A percentile compares a stretch with the other conserved stretches of the same genome.
phyloP scores from a whole-genome alignment of 495 filamentous ascomycete species.

The Sporormia fimetaria region DNA sequence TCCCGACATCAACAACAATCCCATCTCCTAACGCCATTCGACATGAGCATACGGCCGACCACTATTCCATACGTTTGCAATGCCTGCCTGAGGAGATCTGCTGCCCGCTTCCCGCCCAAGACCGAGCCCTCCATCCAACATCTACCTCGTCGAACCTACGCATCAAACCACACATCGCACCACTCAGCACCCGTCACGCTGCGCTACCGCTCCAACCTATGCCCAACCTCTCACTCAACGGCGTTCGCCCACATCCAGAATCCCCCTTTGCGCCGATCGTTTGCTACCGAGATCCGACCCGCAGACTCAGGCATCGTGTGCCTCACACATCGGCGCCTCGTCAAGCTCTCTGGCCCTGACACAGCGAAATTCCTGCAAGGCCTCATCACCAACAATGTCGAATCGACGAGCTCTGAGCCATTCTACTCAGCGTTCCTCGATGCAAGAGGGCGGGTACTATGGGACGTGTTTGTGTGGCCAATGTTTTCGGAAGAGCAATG shows the following conservation, averaged over 20 bases:
- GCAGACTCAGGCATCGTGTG: slow-evolving; percentile 40
- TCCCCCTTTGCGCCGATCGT: slow-evolving; percentile 1
- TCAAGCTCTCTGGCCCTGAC: slow-evolving; percentile 67
- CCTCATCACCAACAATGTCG: slow-evolving; percentile 66
- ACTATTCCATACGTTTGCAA: slow-evolving; percentile 4
- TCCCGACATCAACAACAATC: no score
- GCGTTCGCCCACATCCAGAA: no score
- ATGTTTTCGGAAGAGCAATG: slow-evolving; percentile 31
- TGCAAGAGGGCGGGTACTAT: slow-evolving; percentile 67
- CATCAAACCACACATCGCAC: no score
- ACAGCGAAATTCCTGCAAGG: slow-evolving; percentile 79
- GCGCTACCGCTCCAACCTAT: no score
- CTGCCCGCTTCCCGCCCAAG: no score
- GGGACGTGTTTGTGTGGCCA: slow-evolving; percentile 79
- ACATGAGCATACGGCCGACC: no score
- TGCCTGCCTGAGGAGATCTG: slow-evolving; percentile 1
- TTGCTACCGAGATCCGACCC: slow-evolving; percentile 20
- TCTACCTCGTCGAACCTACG: no score
- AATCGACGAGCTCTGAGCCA: slow-evolving; percentile 28
- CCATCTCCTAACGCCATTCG: no score
- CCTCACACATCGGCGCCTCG: slow-evolving; percentile 61
- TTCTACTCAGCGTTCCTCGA: slow-evolving; percentile 78
- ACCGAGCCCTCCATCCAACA: no score
- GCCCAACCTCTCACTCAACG: no score
- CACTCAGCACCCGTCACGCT: no score